These are phyloP conservation scores for Arthroderma sp. DNA, from an alignment of 2,329 filamentous ascomycete genomes.

Conservation along the genomic window DNA sequence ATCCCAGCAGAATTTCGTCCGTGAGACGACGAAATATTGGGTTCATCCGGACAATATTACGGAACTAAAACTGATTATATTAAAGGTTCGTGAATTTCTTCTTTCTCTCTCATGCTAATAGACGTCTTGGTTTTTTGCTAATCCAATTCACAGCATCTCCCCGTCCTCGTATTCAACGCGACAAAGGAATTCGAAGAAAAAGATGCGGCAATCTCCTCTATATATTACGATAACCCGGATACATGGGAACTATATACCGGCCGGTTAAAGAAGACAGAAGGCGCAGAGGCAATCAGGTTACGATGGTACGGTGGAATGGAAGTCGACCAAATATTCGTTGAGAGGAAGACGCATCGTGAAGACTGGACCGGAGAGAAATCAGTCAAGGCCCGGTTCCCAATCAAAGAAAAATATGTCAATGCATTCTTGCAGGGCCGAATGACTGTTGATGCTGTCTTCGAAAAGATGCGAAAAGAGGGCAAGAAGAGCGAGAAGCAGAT, in stretches of 20 bases:
- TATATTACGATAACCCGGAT: slow-evolving; percentile 93
- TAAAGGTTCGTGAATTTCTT: slow-evolving; percentile 47
- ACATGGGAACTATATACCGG: slow-evolving; percentile 92
- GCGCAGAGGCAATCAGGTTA: slow-evolving; percentile 88
- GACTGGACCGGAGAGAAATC: slow-evolving; percentile 99
- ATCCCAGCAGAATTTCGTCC: slow-evolving; percentile 85
- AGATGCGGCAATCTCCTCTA: slow-evolving; percentile 91
- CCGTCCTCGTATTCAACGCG: slow-evolving; percentile 91
- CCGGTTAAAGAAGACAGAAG: slow-evolving; percentile 92
- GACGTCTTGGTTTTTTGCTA: slow-evolving; percentile 3
- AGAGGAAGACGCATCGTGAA: slow-evolving; percentile 94
- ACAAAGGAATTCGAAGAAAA: slow-evolving; percentile 89
- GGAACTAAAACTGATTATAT: slow-evolving; percentile 90
- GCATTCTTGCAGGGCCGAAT: slow-evolving; percentile 73
- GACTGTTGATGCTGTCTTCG: slow-evolving; percentile 78
- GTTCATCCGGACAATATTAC: slow-evolving; percentile 97
- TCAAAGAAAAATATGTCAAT: slow-evolving; percentile 97
- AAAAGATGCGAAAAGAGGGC: slow-evolving; percentile 88
- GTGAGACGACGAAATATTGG: slow-evolving; percentile 99
- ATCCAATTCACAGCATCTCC: slow-evolving; percentile 50
- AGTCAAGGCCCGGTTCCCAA: slow-evolving; percentile 86
- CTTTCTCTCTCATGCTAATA: neutral
- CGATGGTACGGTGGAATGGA: slow-evolving; percentile 98
- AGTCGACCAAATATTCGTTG: slow-evolving; percentile 86
- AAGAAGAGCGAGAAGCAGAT: slow-evolving; percentile 91